phyloP scores from a whole-genome alignment of 2,329 filamentous ascomycete genomes.

The Aspergillus floridensis region DNA sequence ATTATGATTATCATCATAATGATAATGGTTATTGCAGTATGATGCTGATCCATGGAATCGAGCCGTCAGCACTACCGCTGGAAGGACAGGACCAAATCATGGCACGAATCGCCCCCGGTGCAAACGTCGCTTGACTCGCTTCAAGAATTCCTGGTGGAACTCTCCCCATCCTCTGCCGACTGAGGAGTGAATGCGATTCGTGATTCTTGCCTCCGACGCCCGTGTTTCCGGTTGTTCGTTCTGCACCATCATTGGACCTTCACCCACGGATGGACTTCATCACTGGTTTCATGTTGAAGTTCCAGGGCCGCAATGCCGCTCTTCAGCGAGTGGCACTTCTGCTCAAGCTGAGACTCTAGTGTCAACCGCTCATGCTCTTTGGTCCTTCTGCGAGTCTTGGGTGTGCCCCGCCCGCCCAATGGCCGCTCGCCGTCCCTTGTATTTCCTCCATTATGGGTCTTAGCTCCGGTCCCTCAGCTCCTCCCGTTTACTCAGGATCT shows the following conservation, averaged over 20 bases:
- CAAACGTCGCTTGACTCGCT: not conserved
- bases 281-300: constrained; percentile 23
- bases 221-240: not conserved
- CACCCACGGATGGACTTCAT: constrained; percentile 11
- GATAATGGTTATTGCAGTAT: not conserved
- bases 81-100: not conserved
- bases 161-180: not conserved
- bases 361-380: constrained; percentile 14
- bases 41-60: not conserved
- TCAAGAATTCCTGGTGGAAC: not conserved
- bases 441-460: not conserved
- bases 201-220: not conserved
- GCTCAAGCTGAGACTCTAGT: constrained; percentile 24
- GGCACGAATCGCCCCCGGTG: not conserved
- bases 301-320: constrained; percentile 6
- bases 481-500: constrained; percentile 8
- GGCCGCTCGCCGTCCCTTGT: not conserved
- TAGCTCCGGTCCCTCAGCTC: not conserved
- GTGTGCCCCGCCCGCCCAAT: constrained; percentile 14
- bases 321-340: constrained; percentile 9
- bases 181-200: constrained; percentile 1
- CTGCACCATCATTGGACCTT: constrained; percentile 3
- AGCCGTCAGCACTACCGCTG: not conserved
- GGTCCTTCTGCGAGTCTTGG: not conserved
- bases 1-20: not conserved